Base-by-base conservation (phyloP, 2,329 filamentous ascomycete genomes). In the Monosporascus cannonballus region DNA sequence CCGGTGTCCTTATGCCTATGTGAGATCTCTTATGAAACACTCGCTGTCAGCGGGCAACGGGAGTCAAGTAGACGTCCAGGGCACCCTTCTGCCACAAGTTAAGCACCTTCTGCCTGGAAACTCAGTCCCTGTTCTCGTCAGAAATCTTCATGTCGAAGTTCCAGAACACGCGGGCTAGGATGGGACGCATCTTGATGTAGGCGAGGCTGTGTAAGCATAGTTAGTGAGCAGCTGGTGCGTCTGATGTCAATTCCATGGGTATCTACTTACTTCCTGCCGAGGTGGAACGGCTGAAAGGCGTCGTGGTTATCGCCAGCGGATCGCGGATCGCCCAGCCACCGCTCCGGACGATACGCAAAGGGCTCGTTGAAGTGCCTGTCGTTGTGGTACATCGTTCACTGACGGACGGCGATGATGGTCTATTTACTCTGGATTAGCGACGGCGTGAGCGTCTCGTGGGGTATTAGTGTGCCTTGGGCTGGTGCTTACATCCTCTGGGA, bases 1-100 rank as follows among this genome's bases (percentile, higher is more conserved):
- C 11, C 30, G 30, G 14, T 2, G 11, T 34, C 11, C 30, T 11
- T 34, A 14, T 11, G 9, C 9, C 14, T 14, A 14, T 14, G 1
- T 5, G 11, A 14, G 30, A 34, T 34, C 30, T 9, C 11, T 14
- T 20, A 14, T 9, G 83, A 86, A 66, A 39, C 15, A 41, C 30
- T 51, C 25, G 51, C 37, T 79, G 80, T 34, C 76, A 78, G 11
- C 79, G 84, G 38, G 76, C 84, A 47, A 63, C 64, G 3, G 68
- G 68, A n/a, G 62, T 72, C 58, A 74, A 52, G 49, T 67, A 57
- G 3, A 71, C 65, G 34, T 68, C 65, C 47, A 75, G 56, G 22
- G 66, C 60, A 0, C 61, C 64, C 56, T 75, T 75, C 6, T 71
- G 54, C 74, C 74, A 76, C 38, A 75, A 56, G 6, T 68, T 56